Conservation (phyloP, 2,329 filamentous ascomycete species). For the Penicillium sp. region DNA sequence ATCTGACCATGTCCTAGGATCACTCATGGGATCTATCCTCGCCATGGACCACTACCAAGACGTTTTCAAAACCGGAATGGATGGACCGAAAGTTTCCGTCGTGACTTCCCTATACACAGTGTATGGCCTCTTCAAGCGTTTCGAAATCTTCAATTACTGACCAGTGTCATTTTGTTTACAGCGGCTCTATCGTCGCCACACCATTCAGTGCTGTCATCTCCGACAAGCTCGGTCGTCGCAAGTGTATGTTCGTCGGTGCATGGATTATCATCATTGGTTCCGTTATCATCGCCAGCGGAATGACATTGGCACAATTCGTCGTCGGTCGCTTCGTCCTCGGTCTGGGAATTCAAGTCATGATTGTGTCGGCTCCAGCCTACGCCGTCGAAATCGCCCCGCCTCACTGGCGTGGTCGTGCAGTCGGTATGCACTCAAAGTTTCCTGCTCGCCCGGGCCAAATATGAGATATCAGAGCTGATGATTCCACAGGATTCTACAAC, state of each 20-base stretch:
- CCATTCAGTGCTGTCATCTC: constrained; percentile 49
- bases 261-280: constrained; percentile 50
- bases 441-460: not conserved
- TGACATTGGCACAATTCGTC: constrained; percentile 43
- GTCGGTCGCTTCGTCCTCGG: constrained; percentile 53
- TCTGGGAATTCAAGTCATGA: constrained; percentile 52
- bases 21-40: constrained; percentile 33
- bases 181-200: constrained; percentile 42
- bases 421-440: constrained; percentile 27
- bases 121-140: constrained; percentile 32
- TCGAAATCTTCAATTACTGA: not conserved
- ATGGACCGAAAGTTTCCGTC: constrained; percentile 44
- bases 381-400: constrained; percentile 52
- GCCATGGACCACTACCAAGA: constrained; percentile 39
- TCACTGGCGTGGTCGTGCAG: constrained; percentile 54
- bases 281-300: constrained; percentile 45
- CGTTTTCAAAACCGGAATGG: constrained; percentile 43
- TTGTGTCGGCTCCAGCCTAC: constrained; percentile 53
- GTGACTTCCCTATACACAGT: constrained; percentile 51
- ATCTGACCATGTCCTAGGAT: constrained; percentile 18
- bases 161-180: constrained; percentile 16
- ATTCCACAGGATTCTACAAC: constrained; percentile 49
- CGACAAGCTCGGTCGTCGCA: constrained; percentile 49
- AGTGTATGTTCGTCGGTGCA: constrained; percentile 51
- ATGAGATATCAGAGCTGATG: too few species aligned